Evolutionary conservation across 805 yeast genomes (phyloP).

Genomic region (Zygosaccharomyces siamensis): DNA sequence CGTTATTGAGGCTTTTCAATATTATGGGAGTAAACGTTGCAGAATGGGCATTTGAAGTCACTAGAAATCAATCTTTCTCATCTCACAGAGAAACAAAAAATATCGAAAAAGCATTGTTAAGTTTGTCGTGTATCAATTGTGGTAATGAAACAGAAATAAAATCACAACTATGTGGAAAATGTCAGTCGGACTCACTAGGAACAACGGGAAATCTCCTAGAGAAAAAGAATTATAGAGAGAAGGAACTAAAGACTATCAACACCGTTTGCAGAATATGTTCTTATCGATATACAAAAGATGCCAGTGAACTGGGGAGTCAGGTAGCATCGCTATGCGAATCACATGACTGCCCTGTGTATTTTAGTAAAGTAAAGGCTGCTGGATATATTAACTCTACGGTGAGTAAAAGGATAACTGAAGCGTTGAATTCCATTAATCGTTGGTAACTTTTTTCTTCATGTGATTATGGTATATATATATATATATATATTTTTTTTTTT

Average conservation of each 20-base stretch:
- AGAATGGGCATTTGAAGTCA: slow-evolving; percentile 72
- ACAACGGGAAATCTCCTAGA: slow-evolving; percentile 35
- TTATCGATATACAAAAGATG: slow-evolving; percentile 23
- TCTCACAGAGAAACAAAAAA: slow-evolving; percentile 7
- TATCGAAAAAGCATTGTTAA: slow-evolving; percentile 20
- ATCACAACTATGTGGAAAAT: slow-evolving; percentile 34
- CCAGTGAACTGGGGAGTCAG: slow-evolving; percentile 29
- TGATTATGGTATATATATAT: background rate
- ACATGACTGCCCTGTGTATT: slow-evolving; percentile 61
- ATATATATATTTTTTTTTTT: background rate
- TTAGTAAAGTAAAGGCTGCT: slow-evolving; percentile 43
- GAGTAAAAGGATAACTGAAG: slow-evolving; percentile 4
- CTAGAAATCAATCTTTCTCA: slow-evolving; percentile 28
- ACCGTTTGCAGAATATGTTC: slow-evolving; percentile 39
- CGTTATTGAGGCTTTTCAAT: slow-evolving; percentile 77
- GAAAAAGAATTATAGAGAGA: slow-evolving; percentile 21
- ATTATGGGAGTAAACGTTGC: slow-evolving; percentile 75
- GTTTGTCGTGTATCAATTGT: slow-evolving; percentile 32
- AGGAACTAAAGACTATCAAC: slow-evolving; percentile 27
- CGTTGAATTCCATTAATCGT: slow-evolving; percentile 16
- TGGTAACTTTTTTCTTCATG: slow-evolving; percentile 17
- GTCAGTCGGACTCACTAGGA: slow-evolving; percentile 36
- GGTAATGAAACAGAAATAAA: slow-evolving; percentile 21
- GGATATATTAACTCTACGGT: slow-evolving; percentile 28
- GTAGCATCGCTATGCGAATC: slow-evolving; percentile 46